phyloP scores from a whole-genome alignment of 495 filamentous ascomycete genomes.

The Penicillium alfredii region DNA sequence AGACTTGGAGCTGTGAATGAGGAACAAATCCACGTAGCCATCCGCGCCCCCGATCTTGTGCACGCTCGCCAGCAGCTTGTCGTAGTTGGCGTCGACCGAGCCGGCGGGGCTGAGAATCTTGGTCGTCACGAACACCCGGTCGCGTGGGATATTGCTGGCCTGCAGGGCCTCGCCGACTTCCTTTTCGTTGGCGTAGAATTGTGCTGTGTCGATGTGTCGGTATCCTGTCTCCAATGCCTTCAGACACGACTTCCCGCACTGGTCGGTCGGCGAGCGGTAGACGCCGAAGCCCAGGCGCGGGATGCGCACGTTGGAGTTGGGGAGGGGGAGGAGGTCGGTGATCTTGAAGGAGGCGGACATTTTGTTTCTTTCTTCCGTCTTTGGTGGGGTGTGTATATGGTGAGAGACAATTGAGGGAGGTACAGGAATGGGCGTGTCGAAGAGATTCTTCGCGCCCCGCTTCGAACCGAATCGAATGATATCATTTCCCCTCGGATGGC shows the following conservation, averaged over 20 bases:
- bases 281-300: conserved; percentile 73
- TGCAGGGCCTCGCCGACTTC: conserved; percentile 60
- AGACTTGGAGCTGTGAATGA: conserved; percentile 58
- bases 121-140: conserved; percentile 59
- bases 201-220: conserved; percentile 68
- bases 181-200: conserved; percentile 63
- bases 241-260: conserved; percentile 51
- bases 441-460: no score
- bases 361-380: no score
- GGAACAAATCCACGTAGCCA: conserved; percentile 64
- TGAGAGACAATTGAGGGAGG: not conserved
- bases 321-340: conserved; percentile 48
- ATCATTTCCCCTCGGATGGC: conserved; percentile 10
- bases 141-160: conserved; percentile 46
- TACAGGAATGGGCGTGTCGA: no score
- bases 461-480: conserved; percentile 16
- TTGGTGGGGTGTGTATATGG: no score
- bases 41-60: conserved; percentile 52
- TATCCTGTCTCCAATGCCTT: conserved; percentile 60
- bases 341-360: conserved; percentile 43
- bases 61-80: conserved; percentile 54
- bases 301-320: conserved; percentile 48
- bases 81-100: conserved; percentile 53
- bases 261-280: conserved; percentile 48
- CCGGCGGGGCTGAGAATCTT: conserved; percentile 56